Conservation (phyloP, 805 yeast genomes). For the Starmerella sirachaensis region DNA sequence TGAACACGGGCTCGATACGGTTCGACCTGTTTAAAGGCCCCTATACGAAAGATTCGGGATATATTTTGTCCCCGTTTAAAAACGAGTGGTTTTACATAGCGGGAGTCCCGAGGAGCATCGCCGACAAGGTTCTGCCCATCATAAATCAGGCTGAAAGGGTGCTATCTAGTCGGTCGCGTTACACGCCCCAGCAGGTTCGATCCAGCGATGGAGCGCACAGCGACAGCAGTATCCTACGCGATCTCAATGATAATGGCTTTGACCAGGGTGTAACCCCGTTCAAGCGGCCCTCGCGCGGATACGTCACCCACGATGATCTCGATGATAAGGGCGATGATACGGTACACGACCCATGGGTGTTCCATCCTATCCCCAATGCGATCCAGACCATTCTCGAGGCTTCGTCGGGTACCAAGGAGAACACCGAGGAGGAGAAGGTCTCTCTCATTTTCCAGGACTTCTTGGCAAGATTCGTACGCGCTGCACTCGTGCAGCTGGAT, state of each 20-base stretch:
- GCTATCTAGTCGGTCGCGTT: constrained; percentile 6
- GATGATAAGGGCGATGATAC: constrained; percentile 83
- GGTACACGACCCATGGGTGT: constrained; percentile 45
- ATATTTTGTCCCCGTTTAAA: constrained; percentile 69
- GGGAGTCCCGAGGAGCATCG: constrained; percentile 45
- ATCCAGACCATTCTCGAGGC: constrained; percentile 33
- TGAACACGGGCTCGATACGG: constrained; percentile 78
- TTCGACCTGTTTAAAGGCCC: constrained; percentile 78
- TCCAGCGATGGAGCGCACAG: not conserved
- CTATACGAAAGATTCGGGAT: constrained; percentile 67
- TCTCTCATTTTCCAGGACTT: constrained; percentile 75
- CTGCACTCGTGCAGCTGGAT: constrained; percentile 33
- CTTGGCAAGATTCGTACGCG: constrained; percentile 41
- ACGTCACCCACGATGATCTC: constrained; percentile 69
- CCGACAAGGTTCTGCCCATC: constrained; percentile 40
- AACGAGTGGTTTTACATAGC: constrained; percentile 65
- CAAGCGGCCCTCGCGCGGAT: constrained; percentile 37
- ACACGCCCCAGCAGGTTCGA: not conserved
- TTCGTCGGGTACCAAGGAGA: not conserved
- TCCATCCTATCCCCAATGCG: constrained; percentile 66
- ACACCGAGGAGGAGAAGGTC: constrained; percentile 32
- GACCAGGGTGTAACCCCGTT: too few species aligned
- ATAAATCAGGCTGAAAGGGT: constrained; percentile 36
- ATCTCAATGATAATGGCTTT: not conserved
- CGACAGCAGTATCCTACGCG: not conserved